Conservation (phyloP, 345 rosid species). For the Gossypioides kirkii region DNA sequence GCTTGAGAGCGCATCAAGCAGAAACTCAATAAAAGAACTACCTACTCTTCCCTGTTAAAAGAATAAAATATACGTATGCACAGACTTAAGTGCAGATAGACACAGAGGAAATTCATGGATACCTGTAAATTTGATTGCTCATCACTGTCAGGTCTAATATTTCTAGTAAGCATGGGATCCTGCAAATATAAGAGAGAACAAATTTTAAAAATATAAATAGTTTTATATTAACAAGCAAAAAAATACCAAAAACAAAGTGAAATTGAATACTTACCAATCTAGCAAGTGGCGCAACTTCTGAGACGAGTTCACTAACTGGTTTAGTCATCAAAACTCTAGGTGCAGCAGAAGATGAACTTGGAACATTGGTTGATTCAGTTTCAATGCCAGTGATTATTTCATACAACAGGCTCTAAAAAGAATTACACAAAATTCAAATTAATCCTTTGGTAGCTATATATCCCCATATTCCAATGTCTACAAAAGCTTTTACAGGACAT, state of each 20-base stretch:
- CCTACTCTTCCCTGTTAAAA: not conserved
- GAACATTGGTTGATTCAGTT: slow-evolving; percentile 53
- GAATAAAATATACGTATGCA: not conserved
- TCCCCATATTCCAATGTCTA: not conserved
- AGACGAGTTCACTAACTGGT: slow-evolving; percentile 63
- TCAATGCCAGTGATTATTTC: slow-evolving; percentile 78
- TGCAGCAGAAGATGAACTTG: slow-evolving; percentile 83
- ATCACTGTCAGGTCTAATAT: slow-evolving; percentile 25
- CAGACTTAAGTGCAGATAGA: not conserved
- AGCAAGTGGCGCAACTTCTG: slow-evolving; percentile 46
- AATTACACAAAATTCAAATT: slow-evolving; percentile 5
- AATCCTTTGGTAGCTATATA: not conserved
- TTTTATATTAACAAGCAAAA: not conserved
- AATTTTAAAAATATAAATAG: not conserved
- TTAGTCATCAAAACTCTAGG: slow-evolving; percentile 47
- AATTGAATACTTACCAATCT: slow-evolving; percentile 30
- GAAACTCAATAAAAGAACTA: not conserved
- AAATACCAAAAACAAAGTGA: slow-evolving; percentile 12
- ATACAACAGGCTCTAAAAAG: slow-evolving; percentile 58
- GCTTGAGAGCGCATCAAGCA: not conserved
- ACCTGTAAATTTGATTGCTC: slow-evolving; percentile 50
- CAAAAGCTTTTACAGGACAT: slow-evolving; percentile 4
- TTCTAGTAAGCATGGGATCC: slow-evolving; percentile 34
- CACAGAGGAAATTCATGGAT: not conserved
- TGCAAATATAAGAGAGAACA: slow-evolving; percentile 24